Percentiles rank a stretch among this genome's conserved stretches.
Evolutionary conservation across 1,284 basidiomycete genomes (phyloP).

Genomic region (Cutaneotrichosporon sp.): DNA sequence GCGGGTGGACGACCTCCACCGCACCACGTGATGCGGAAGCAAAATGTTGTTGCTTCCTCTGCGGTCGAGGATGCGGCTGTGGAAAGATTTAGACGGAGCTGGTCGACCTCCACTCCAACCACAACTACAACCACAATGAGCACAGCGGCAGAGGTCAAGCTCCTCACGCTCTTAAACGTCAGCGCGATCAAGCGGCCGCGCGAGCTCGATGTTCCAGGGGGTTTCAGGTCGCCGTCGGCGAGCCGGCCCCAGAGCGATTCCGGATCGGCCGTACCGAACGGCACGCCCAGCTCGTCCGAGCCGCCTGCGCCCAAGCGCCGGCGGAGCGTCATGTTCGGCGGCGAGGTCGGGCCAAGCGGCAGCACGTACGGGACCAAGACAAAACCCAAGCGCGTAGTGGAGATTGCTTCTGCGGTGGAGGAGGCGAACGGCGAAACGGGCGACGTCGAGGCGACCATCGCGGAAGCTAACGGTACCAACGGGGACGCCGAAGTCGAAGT

Average conservation of each 20-base stretch:
- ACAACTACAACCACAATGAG: constrained; percentile 30
- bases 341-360: constrained; percentile 46
- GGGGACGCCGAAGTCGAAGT: constrained; percentile 13
- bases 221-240: constrained; percentile 41
- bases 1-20: constrained; percentile 6
- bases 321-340: constrained; percentile 42
- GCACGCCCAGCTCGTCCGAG: background rate
- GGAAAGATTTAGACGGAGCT: background rate
- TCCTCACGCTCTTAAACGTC: constrained; percentile 90
- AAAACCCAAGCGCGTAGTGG: constrained; percentile 21
- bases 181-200: constrained; percentile 60
- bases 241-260: background rate
- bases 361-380: constrained; percentile 32
- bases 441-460: constrained; percentile 12
- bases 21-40: background rate
- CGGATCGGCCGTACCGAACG: background rate
- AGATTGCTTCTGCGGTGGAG: constrained; percentile 10
- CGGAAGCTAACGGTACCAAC: constrained; percentile 14
- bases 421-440: constrained; percentile 13
- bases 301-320: constrained; percentile 22
- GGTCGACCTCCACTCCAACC: background rate
- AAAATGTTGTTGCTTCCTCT: constrained; percentile 4
- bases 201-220: constrained; percentile 47
- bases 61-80: no score
- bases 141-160: constrained; percentile 62